Base-by-base conservation (phyloP, 2,329 filamentous ascomycete genomes). In the Fusarium azukiicola region DNA sequence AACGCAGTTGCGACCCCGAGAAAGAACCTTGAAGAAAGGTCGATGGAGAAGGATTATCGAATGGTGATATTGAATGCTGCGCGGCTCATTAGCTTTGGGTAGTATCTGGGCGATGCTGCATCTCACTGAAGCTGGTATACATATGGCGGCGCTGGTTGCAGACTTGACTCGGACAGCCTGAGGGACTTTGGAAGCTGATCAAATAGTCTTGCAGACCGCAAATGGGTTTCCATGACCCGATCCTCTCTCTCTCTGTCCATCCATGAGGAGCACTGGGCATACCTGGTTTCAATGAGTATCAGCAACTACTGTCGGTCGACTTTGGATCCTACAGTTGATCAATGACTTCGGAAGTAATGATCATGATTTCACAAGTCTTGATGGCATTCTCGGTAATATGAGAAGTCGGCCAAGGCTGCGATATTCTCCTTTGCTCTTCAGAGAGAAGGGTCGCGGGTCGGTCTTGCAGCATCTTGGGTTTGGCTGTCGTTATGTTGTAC, bases 301-400 rank as follows among this genome's bases (percentile, higher is more conserved):
- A 46, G 27, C 19, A 11, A 16, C 27, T 10, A 19, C 11, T 27
- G 40, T 13, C 32, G 16, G 44, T 44, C 5, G 16, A 27, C 23
- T 36, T 46, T 14, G 17, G 14, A n/a, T 5, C 40, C 27, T 56
- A 75, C 73, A 75, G 8, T 54, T 75, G 73, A 23, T 75, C 73
- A 56, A 75, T 73, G 11, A 69, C 70, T 42, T 75, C 73, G 12
- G 73, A 75, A 7, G 73, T 75, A 21, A 73, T 67, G 3, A 75
- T 75, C 49, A 75, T 19, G 40, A 73, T 61, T 11, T 75, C 73
- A 23, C 73, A 75, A 27, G 63, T 69, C 23, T 69, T 56, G 56
- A 69, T 73, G 14, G 56, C 64, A 52, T 73, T 75, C 42, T 75
- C 70, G 11, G 71, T 75, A 13, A 75, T 75, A 27, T 75, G 73